Base-by-base conservation (phyloP, 2,329 filamentous ascomycete species). In the Aschersonia sp. region DNA sequence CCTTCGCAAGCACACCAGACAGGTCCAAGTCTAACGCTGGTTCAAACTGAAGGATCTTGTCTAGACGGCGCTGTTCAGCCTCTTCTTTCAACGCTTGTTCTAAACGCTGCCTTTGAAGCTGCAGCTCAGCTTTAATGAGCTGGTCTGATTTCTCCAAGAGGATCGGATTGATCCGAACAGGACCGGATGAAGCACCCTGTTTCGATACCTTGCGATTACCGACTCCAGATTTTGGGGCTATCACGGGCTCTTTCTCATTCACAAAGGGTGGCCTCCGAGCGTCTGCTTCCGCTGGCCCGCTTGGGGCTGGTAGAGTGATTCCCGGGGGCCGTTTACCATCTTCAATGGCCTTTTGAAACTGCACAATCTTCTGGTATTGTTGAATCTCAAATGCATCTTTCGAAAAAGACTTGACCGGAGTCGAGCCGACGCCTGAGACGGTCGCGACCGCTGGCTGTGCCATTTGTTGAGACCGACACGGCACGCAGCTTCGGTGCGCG, bases 61-160 rank as follows among this genome's bases (percentile, higher is more conserved):
- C 59, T 51, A 63, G 60, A 48, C 68, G 71, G 51, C 70, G 70
- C 54, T 85, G 77, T 50, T 91, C 85, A 55, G 85, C 67, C 63
- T 94, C 84, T 47, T 94, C 84, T 63, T 78, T 82, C 56, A 97
- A 65, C 38, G 73, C 69, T 54, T 82, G 80, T 65, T 97, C 92
- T 58, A 96, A 71, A 53, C 84, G 79, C 65, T 89, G 80, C 52
- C 91, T 80, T 65, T 88, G 86, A 53, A 91, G 66, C 61, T 84
- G 79, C 51, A 87, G 70, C 66, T 94, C 88, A 59, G 88, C 87
- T 67, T 80, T 84, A 60, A 92, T 80, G 55, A 94, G 72, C 60
- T 86, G 80, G 60, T 88, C 84, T 55, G 89, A 89, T 65, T 95
- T 95, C 60, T 86, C 83, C 63, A 94, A 74, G 56, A 94, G 74